Evolutionary conservation across 1,284 basidiomycete species (phyloP).

Genomic region (Rhizoctonia solani): DNA sequence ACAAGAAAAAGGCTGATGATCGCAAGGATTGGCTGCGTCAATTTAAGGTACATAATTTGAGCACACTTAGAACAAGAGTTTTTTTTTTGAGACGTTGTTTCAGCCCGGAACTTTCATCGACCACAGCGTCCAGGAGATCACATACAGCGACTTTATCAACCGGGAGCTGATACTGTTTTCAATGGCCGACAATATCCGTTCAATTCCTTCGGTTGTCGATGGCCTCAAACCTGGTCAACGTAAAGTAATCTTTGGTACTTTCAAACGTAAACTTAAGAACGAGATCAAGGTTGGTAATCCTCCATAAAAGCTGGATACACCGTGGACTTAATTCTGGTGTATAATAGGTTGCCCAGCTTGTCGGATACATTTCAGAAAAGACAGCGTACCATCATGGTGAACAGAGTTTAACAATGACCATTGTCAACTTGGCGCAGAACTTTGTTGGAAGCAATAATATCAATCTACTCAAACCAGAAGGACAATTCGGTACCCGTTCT

Average conservation of each 20-base stretch:
- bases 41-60: slow-evolving; percentile 65
- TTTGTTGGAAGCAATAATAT: slow-evolving; percentile 97
- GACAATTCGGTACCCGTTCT: slow-evolving; percentile 93
- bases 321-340: neutral
- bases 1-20: slow-evolving; percentile 99
- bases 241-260: slow-evolving; percentile 95
- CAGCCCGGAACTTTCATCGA: slow-evolving; percentile 95
- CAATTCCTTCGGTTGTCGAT: slow-evolving; percentile 91
- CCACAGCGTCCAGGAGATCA: slow-evolving; percentile 85
- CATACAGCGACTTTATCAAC: slow-evolving; percentile 96
- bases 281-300: slow-evolving; percentile 76
- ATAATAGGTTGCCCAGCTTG: slow-evolving; percentile 84
- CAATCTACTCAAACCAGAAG: slow-evolving; percentile 86
- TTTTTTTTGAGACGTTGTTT: neutral
- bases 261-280: slow-evolving; percentile 90
- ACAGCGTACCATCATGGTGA: slow-evolving; percentile 99
- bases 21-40: slow-evolving; percentile 98
- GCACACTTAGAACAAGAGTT: neutral
- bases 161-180: slow-evolving; percentile 98
- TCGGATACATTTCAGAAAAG: slow-evolving; percentile 93
- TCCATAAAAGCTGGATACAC: neutral
- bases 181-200: slow-evolving; percentile 98
- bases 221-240: slow-evolving; percentile 99
- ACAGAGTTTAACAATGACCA: slow-evolving; percentile 81
- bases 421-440: slow-evolving; percentile 92